These are phyloP conservation scores for Pneumocystis canis DNA, from an alignment of 1,139 yeast genomes.

Conservation along the genomic window DNA sequence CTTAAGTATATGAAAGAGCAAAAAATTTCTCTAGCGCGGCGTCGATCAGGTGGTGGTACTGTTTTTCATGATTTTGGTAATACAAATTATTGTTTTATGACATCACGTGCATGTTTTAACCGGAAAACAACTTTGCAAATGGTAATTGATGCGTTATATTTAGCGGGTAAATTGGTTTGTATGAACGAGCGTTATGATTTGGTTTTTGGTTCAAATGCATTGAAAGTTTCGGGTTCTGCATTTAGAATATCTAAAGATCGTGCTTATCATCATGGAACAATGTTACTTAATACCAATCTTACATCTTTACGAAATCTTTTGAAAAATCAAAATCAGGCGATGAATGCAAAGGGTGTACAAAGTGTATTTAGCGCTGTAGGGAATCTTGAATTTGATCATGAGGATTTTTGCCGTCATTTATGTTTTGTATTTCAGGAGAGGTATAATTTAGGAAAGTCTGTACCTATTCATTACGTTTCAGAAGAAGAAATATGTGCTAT, in stretches of 20 bases:
- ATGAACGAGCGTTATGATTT: constrained; percentile 75
- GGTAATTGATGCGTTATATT: constrained; percentile 40
- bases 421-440: constrained; percentile 31
- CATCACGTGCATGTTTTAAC: constrained; percentile 51
- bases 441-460: constrained; percentile 22
- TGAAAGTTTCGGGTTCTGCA: constrained; percentile 81
- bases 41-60: constrained; percentile 91
- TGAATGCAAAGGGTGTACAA: constrained; percentile 45
- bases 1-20: constrained; percentile 40
- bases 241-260: constrained; percentile 69
- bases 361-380: constrained; percentile 68
- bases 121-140: constrained; percentile 45
- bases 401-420: constrained; percentile 37
- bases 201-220: constrained; percentile 28
- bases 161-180: constrained; percentile 20
- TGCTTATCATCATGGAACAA: constrained; percentile 92
- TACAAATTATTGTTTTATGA: constrained; percentile 70
- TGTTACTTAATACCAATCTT: constrained; percentile 60
- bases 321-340: constrained; percentile 30
- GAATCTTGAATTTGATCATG: constrained; percentile 39
- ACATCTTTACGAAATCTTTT: constrained; percentile 43
- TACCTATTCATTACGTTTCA: constrained; percentile 12
- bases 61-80: constrained; percentile 94
- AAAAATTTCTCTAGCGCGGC: constrained; percentile 55
- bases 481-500: constrained; percentile 3